A percentile compares a stretch with the other conserved stretches of the same genome.
Conservation (phyloP, 2,329 filamentous ascomycete species). For the Diaporthe humulicola region DNA sequence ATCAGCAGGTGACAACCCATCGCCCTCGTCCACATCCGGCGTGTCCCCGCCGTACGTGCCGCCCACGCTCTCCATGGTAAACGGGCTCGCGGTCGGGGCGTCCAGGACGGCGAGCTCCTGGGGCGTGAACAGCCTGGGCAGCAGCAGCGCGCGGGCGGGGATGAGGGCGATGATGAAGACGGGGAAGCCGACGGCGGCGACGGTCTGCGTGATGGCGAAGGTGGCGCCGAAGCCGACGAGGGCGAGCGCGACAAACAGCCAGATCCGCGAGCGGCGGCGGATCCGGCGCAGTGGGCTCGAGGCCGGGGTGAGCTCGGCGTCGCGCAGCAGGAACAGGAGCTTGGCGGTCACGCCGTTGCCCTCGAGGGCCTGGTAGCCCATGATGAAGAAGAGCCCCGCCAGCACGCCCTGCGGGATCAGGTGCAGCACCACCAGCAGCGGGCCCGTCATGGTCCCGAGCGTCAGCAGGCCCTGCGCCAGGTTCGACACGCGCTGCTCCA, state of each 20-base stretch:
- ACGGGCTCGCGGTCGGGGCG: slow-evolving; percentile 79
- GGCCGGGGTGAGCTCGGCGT: slow-evolving; percentile 71
- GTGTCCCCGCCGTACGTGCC: slow-evolving; percentile 63
- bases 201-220: slow-evolving; percentile 85
- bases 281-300: slow-evolving; percentile 72
- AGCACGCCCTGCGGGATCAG: slow-evolving; percentile 85
- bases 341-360: slow-evolving; percentile 84
- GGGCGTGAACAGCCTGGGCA: slow-evolving; percentile 71
- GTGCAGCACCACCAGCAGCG: slow-evolving; percentile 79
- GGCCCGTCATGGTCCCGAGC: slow-evolving; percentile 82
- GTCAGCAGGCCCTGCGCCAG: slow-evolving; percentile 83
- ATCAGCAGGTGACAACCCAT: slow-evolving; percentile 21
- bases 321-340: slow-evolving; percentile 76
- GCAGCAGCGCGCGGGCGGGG: slow-evolving; percentile 72
- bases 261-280: slow-evolving; percentile 74
- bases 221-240: slow-evolving; percentile 80
- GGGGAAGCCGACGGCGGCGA: slow-evolving; percentile 85
- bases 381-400: slow-evolving; percentile 86
- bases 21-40: slow-evolving; percentile 35
- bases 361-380: slow-evolving; percentile 83
- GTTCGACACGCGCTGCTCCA: slow-evolving; percentile 85
- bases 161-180: slow-evolving; percentile 79
- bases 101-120: slow-evolving; percentile 76
- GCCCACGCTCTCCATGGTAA: slow-evolving; percentile 82
- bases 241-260: slow-evolving; percentile 78